Base-by-base conservation (phyloP, 2,329 filamentous ascomycete genomes). In the Sclerotinia glacialis region DNA sequence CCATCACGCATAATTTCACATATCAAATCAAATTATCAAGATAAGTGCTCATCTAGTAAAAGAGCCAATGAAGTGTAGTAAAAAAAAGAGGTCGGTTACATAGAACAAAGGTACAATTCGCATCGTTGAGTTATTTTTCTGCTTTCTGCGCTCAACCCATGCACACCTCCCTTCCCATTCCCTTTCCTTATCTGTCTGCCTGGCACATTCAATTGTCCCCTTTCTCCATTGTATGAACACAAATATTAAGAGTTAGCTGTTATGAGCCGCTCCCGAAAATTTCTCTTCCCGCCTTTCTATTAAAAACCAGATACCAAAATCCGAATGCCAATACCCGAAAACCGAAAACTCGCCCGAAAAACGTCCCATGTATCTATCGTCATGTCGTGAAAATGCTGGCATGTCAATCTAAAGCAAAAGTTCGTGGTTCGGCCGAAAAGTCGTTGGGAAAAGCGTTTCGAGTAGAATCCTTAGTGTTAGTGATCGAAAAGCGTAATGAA, bases 51-150 rank as follows among this genome's bases (percentile, higher is more conserved):
- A 46, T 54, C 37, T 23, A 12, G 26, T 55, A 11, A 55, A 55
- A 55, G 49, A 46, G 37, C n/a, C 61, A 59, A 65, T 60, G 34
- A 53, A 59, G 40, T 42, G 59, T 52, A 60, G 53, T 60, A 44
- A 60, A 65, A 65, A 55, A 65, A 52, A 61, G 64, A 61, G 64
- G 54, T 60, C 54, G 60, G 63, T 60, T 65, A 65, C 63, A 65
- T 58, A 49, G 64, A 65, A 65, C 63, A 65, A 65, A 65, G 64
- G 64, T 65, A 65, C 64, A 65, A 60, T 60, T 65, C 64, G 64
- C 64, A 65, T 65, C 54, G 47, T 49, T 65, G 44, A 60, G 55
- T 60, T 65, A 60, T 65, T 65, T 58, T 58, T 58, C 42, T 59
- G 46, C 44, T 59, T 49, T 65, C 64, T 50, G 64, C 44, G 54